A percentile compares a stretch with the other conserved stretches of the same genome.
Evolutionary conservation across 805 yeast species (phyloP).

Genomic region (Ogataea populi-albae): DNA sequence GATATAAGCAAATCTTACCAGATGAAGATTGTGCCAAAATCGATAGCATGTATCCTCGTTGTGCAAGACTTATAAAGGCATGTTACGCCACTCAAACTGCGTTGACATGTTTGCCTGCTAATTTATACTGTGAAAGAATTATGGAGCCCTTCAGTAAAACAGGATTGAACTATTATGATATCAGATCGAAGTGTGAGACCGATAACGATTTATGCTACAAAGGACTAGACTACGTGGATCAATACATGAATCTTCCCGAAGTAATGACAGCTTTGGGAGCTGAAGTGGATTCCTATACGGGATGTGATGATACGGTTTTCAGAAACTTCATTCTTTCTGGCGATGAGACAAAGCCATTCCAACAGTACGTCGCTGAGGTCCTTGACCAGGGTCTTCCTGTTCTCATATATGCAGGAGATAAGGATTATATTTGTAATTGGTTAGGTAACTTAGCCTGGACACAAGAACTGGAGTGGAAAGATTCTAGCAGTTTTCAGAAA

Average conservation of each 20-base stretch:
- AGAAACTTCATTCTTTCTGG: slow-evolving; percentile 81
- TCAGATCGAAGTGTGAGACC: slow-evolving; percentile 71
- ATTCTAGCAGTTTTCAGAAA: slow-evolving; percentile 12
- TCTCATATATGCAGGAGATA: slow-evolving; percentile 91
- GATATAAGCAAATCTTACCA: slow-evolving; percentile 66
- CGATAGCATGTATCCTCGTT: slow-evolving; percentile 68
- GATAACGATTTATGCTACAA: slow-evolving; percentile 71
- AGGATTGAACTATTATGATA: slow-evolving; percentile 89
- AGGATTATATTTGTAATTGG: slow-evolving; percentile 96
- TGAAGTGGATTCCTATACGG: slow-evolving; percentile 72
- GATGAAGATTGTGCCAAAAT: slow-evolving; percentile 78
- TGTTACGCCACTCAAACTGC: slow-evolving; percentile 76
- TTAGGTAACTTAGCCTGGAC: slow-evolving; percentile 91
- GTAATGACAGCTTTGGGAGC: slow-evolving; percentile 87
- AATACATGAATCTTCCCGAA: slow-evolving; percentile 70
- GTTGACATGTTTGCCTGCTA: slow-evolving; percentile 89
- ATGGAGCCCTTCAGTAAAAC: slow-evolving; percentile 79
- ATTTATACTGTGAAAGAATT: slow-evolving; percentile 83
- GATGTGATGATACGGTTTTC: slow-evolving; percentile 77
- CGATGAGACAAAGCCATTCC: slow-evolving; percentile 92
- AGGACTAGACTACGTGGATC: slow-evolving; percentile 70
- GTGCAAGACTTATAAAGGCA: slow-evolving; percentile 67
- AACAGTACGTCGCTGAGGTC: slow-evolving; percentile 65
- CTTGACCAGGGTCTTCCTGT: slow-evolving; percentile 77
- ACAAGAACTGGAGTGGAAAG: slow-evolving; percentile 52